phyloP scores from a whole-genome alignment of 495 filamentous ascomycete species.

The Chaetomium cochliodes region DNA sequence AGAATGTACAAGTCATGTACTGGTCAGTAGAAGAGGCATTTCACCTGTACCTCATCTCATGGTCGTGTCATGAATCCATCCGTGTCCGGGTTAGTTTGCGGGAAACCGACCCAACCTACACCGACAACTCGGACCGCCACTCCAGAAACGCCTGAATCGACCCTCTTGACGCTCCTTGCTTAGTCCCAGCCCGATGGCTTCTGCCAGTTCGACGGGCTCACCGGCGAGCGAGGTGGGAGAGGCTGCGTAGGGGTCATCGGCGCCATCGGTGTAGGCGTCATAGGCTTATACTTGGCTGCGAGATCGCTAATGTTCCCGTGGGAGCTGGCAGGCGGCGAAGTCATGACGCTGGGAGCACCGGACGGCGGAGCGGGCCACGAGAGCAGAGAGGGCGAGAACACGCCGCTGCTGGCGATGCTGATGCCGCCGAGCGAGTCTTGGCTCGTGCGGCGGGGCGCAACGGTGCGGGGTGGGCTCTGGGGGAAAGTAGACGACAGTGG shows the following conservation, averaged over 20 bases:
- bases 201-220: constrained; percentile 20
- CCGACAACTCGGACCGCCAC: background rate
- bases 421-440: constrained; percentile 25
- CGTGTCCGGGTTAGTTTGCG: background rate
- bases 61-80: constrained; percentile 1
- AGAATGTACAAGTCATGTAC: constrained; percentile 1
- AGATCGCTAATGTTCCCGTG: constrained; percentile 7
- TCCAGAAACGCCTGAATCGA: background rate
- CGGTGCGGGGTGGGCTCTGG: constrained; percentile 20
- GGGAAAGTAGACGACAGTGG: constrained; percentile 26
- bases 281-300: background rate
- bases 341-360: constrained; percentile 8
- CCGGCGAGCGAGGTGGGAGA: constrained; percentile 13
- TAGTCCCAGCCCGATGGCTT: constrained; percentile 4
- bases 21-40: background rate
- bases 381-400: constrained; percentile 31
- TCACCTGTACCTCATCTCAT: background rate
- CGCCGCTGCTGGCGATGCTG: constrained; percentile 33
- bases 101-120: background rate
- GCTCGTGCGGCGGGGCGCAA: constrained; percentile 22
- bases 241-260: constrained; percentile 4
- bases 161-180: background rate
- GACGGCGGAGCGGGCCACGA: constrained; percentile 35
- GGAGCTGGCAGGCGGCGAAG: constrained; percentile 24
- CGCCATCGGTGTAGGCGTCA: constrained; percentile 5